These are phyloP conservation scores for Fusarium nematophilum DNA, from an alignment of 2,329 filamentous ascomycete genomes.

Conservation along the genomic window DNA sequence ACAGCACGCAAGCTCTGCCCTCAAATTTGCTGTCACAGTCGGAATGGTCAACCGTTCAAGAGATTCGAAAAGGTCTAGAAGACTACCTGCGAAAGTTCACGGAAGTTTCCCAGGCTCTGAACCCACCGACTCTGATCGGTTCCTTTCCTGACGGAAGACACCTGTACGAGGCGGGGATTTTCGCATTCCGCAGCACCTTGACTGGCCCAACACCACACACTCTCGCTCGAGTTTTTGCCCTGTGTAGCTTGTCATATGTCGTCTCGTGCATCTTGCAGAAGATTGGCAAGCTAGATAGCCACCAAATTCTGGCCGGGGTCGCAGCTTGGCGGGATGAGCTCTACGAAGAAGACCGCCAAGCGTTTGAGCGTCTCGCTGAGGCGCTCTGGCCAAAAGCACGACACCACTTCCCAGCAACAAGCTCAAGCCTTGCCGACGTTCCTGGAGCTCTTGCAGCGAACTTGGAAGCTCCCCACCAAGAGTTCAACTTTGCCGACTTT, in stretches of 20 bases:
- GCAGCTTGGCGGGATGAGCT: neutral
- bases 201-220: rapidly evolving
- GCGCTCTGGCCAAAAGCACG: rapidly evolving
- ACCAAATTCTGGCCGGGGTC: neutral
- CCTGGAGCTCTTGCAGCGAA: too few species aligned
- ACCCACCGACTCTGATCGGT: neutral
- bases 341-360: neutral
- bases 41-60: rapidly evolving
- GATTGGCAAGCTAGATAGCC: rapidly evolving
- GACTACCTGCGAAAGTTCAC: rapidly evolving
- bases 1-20: too few species aligned
- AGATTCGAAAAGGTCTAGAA: rapidly evolving
- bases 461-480: too few species aligned
- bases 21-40: too few species aligned
- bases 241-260: neutral
- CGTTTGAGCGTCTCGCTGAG: neutral
- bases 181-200: neutral
- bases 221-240: neutral
- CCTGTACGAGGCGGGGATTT: neutral
- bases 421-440: too few species aligned
- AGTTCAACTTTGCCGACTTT: too few species aligned
- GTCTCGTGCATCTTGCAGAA: neutral
- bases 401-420: too few species aligned
- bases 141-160: neutral
- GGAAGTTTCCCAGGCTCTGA: rapidly evolving